A percentile compares a stretch with the other conserved stretches of the same genome.
Evolutionary conservation across 2,329 filamentous ascomycete species (phyloP).

Genomic region (Dactylonectria macrodidyma): DNA sequence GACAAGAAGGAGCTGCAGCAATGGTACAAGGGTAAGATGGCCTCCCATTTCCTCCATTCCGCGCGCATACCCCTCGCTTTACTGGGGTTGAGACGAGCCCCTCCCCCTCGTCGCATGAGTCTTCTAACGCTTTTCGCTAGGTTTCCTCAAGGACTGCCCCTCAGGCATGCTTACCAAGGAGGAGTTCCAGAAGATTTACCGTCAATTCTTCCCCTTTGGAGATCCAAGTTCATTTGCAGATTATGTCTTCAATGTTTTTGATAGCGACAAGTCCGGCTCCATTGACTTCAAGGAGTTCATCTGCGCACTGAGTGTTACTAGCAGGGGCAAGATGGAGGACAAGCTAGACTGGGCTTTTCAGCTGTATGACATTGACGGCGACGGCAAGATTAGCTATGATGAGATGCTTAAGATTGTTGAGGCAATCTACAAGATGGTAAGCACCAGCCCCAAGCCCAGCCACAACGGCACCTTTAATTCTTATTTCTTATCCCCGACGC

Average conservation of each 20-base stretch:
- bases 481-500: background rate
- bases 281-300: constrained; percentile 99
- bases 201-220: constrained; percentile 99
- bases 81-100: constrained; percentile 5
- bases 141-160: constrained; percentile 98
- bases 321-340: constrained; percentile 98
- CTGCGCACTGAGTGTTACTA: constrained; percentile 96
- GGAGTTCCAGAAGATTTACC: constrained; percentile 99
- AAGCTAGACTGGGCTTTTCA: constrained; percentile 99
- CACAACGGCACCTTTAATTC: background rate
- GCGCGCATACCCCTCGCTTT: constrained; percentile 22
- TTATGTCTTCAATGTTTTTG: constrained; percentile 99
- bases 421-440: constrained; percentile 99
- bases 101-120: constrained; percentile 4
- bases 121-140: constrained; percentile 61
- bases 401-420: constrained; percentile 99
- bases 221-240: constrained; percentile 98
- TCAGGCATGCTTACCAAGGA: constrained; percentile 97
- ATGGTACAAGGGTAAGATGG: constrained; percentile 94
- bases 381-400: constrained; percentile 98
- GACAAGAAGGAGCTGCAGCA: constrained; percentile 99
- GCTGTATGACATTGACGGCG: constrained; percentile 98
- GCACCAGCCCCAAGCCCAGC: constrained; percentile 18
- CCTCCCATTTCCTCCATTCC: constrained; percentile 8
- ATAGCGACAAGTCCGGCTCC: constrained; percentile 95